Conservation (phyloP, 2,329 filamentous ascomycete genomes). For the Pezicula neosporulosa region DNA sequence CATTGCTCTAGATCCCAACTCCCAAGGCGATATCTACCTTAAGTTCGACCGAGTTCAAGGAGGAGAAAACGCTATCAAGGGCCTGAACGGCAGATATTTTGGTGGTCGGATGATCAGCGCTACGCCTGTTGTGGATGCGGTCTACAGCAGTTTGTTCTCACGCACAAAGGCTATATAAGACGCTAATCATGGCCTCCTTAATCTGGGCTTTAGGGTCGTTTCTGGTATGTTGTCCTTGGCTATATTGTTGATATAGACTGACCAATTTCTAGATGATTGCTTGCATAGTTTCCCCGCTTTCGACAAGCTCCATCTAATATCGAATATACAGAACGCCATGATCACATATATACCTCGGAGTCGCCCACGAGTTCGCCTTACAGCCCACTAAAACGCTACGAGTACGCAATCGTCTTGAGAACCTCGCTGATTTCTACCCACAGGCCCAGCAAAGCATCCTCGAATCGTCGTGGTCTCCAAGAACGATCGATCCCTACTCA, state of each 20-base stretch:
- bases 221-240: conserved; percentile 15
- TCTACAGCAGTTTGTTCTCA: conserved; percentile 96
- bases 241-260: neutral
- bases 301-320: no score
- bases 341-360: neutral
- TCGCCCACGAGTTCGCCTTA: neutral
- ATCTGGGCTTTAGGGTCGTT: conserved; percentile 21
- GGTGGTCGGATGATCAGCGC: conserved; percentile 90
- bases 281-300: neutral
- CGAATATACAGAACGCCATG: no score
- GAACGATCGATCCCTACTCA: neutral
- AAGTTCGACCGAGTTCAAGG: conserved; percentile 96
- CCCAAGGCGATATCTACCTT: conserved; percentile 93
- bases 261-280: conserved; percentile 6
- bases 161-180: conserved; percentile 76
- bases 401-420: conserved; percentile 10
- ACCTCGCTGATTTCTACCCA: conserved; percentile 23
- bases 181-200: conserved; percentile 25
- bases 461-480: neutral
- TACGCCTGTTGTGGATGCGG: conserved; percentile 93
- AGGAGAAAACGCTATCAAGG: conserved; percentile 96
- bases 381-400: neutral
- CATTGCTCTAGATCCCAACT: conserved; percentile 91
- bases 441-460: neutral
- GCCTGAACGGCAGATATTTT: conserved; percentile 95